Conservation (phyloP, 2,329 filamentous ascomycete genomes). For the Epichloe elymi region DNA sequence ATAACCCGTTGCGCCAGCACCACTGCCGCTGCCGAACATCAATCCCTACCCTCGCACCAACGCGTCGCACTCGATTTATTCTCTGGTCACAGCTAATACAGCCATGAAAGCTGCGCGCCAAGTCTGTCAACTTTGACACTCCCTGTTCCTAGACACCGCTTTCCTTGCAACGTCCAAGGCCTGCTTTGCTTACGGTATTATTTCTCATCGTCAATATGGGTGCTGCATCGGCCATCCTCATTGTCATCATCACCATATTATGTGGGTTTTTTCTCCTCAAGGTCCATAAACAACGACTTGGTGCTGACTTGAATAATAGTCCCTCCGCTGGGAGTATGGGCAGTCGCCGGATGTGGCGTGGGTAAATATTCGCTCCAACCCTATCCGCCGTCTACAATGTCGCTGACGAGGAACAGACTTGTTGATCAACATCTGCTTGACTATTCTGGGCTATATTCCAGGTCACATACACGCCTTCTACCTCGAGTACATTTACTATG, state of each 20-base stretch:
- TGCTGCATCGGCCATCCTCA: conserved; percentile 31
- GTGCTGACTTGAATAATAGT: conserved; percentile 31
- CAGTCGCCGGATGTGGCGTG: conserved; percentile 51
- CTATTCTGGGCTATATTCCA: conserved; percentile 58
- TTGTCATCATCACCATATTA: conserved; percentile 39
- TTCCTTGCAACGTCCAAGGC: too few relatives aligned
- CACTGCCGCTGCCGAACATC: too few relatives aligned
- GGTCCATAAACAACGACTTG: background rate
- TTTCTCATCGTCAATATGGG: conserved; percentile 28
- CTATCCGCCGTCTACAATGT: background rate
- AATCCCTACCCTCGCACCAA: too few relatives aligned
- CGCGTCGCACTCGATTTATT: too few relatives aligned
- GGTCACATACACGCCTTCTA: conserved; percentile 75
- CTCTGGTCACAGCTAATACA: too few relatives aligned
- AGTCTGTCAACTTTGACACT: too few relatives aligned
- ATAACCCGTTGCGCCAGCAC: too few relatives aligned
- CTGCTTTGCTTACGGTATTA: background rate
- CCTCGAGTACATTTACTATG: conserved; percentile 70
- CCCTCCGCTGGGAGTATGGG: conserved; percentile 50
- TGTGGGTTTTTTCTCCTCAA: conserved; percentile 24
- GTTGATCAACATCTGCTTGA: conserved; percentile 54
- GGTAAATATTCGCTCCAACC: conserved; percentile 20
- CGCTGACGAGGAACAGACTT: conserved; percentile 32
- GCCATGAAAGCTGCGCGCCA: too few relatives aligned
- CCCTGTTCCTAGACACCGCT: too few relatives aligned